Evolutionary conservation across 805 yeast species (phyloP), one percentile per base, ranked within the genome.

Genomic region (Tetrapisispora nanseiensis): DNA sequence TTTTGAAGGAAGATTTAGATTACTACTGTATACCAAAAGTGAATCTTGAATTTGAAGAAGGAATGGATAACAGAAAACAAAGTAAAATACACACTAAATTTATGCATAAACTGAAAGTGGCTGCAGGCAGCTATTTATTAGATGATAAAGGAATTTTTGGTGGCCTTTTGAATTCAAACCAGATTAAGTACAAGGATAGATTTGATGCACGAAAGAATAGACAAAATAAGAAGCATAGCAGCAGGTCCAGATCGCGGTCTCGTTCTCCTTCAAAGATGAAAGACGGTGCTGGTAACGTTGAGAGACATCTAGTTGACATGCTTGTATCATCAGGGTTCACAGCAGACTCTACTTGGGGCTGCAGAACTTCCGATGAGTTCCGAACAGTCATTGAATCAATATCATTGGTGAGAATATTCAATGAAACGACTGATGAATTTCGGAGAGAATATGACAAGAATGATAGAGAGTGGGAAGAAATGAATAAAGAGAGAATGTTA

Each of bases 251-350:
- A 27, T 20, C 28, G 5, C 13, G 24, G 3, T 26, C 32, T 6
- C 24, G 28, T n/a, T 33, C 27, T 3, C 37, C 37, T 15, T 11
- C 10, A 3, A 41, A 42, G 19, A 92, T 50, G 67, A 67, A 67
- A 21, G 22, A 35, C 6, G 38, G 26, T 4, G 60, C 82, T 44
- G 86, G 85, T 6, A 80, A 94, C n/a, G 97, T 97, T 1, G 97
- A 90, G 60, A 87, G 82, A 61, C 96, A 89, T 62, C 70, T 90
- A 35, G 72, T 85, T 62, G 95, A 86, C 45, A 90, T 90, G 97
- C 71, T 90, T 40, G 85, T 95, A 52, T 72, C 89, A 0, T 80
- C 92, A 0, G 97, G 97, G 1, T 84, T 86, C 51, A 62, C 68
- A 6, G 62, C 72, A 12, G 69, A 68, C 19, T 86, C 82, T 28